These are phyloP conservation scores for Haplographium delicatum DNA, from an alignment of 495 filamentous ascomycete genomes.

Conservation along the genomic window DNA sequence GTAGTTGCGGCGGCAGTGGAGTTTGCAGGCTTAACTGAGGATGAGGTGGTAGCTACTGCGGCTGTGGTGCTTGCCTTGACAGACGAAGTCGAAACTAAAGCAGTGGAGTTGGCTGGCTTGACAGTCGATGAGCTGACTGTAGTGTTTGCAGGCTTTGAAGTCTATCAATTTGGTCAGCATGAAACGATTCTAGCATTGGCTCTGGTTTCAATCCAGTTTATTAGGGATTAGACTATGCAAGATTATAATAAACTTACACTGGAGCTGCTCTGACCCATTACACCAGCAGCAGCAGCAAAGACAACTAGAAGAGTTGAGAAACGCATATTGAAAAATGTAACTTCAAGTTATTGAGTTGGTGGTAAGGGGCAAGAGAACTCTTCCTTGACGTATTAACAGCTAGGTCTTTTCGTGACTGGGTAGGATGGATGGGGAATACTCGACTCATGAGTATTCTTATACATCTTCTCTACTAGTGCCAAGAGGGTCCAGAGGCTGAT, in stretches of 20 bases:
- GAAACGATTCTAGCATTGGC: background rate
- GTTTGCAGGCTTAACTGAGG: slow-evolving; percentile 4
- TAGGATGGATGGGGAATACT: no score
- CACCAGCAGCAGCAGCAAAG: slow-evolving; percentile 8
- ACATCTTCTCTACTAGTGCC: no score
- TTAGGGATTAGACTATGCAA: background rate
- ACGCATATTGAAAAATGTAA: slow-evolving; percentile 10
- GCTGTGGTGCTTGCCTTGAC: background rate
- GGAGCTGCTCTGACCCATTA: slow-evolving; percentile 7
- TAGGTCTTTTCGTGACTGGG: no score
- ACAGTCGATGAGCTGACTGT: slow-evolving; percentile 1
- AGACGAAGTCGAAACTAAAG: background rate
- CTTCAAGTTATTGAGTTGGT: background rate
- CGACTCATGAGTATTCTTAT: no score
- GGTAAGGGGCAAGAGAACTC: no score
- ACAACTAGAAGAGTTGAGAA: slow-evolving; percentile 17
- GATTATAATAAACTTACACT: background rate
- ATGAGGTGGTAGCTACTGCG: background rate
- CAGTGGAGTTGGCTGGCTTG: slow-evolving; percentile 5
- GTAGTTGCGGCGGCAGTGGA: slow-evolving; percentile 7
- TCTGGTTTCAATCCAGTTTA: background rate
- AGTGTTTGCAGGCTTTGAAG: slow-evolving; percentile 1
- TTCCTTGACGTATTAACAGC: no score
- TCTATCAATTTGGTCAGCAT: slow-evolving; percentile 3
- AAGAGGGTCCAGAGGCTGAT: no score